Conservation (phyloP, 148 eudicot species). For the Rhododendron vialii region DNA sequence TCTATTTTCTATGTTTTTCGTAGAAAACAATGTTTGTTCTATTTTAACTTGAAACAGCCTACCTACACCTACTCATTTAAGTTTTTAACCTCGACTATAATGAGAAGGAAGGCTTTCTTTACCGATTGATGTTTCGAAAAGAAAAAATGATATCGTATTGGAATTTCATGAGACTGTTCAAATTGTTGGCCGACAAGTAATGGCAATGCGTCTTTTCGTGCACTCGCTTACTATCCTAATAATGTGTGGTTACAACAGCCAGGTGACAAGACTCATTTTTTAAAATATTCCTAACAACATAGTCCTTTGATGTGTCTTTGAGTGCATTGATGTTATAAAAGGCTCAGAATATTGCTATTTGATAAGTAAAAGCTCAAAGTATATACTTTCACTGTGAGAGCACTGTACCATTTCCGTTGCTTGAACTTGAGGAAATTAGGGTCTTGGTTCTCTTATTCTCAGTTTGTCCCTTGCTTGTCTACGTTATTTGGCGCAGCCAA, state of each 20-base stretch:
- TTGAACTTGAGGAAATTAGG: neutral
- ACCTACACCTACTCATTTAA: neutral
- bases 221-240: neutral
- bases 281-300: neutral
- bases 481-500: neutral
- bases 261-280: neutral
- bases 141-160: neutral
- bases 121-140: neutral
- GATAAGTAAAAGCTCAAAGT: neutral
- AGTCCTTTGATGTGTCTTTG: neutral
- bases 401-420: neutral
- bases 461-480: neutral
- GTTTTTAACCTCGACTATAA: neutral
- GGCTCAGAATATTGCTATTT: neutral
- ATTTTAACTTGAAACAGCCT: conserved; percentile 3
- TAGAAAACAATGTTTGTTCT: neutral
- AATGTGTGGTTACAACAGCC: neutral
- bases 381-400: neutral
- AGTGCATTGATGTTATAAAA: neutral
- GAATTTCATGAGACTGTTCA: neutral
- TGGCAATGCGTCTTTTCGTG: neutral
- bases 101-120: neutral
- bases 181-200: neutral
- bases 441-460: neutral
- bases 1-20: neutral